These are phyloP conservation scores for Martensiomyces pterosporus DNA, from an alignment of 192 early-diverging fungal species.

Conservation along the genomic window DNA sequence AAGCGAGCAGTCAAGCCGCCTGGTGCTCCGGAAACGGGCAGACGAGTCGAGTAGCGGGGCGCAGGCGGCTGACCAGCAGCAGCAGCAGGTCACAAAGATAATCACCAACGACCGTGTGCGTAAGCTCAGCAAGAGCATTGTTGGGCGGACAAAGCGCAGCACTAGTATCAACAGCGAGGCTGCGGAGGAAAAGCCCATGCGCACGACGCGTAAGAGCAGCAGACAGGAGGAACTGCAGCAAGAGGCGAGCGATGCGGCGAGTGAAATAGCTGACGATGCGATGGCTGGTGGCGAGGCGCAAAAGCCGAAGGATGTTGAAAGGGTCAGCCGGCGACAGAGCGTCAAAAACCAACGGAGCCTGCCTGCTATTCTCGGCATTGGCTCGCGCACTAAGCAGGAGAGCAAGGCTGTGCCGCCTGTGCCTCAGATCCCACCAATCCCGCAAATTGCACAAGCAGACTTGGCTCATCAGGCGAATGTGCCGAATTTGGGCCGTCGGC, in stretches of 20 bases:
- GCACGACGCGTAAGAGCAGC: neutral
- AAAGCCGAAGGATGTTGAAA: slow-evolving; percentile 25
- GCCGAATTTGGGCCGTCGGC: slow-evolving; percentile 34
- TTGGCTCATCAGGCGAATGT: neutral
- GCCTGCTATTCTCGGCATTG: slow-evolving; percentile 48
- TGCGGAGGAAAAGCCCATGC: neutral
- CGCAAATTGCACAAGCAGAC: slow-evolving; percentile 5
- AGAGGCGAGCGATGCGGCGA: too few relatives aligned
- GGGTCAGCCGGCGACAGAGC: slow-evolving; percentile 42
- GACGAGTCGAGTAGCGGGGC: neutral
- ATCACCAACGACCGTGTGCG: neutral
- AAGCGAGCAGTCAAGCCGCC: neutral
- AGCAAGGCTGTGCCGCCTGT: slow-evolving; percentile 31
- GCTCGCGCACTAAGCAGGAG: slow-evolving; percentile 27
- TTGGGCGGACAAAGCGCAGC: neutral
- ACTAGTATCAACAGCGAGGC: neutral
- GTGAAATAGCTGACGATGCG: too few relatives aligned
- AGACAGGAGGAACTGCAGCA: neutral
- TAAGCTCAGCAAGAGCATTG: neutral
- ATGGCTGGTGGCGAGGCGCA: neutral
- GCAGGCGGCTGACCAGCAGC: too few relatives aligned
- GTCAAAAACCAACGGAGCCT: slow-evolving; percentile 49
- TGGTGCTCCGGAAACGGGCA: neutral
- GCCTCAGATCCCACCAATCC: slow-evolving; percentile 17
- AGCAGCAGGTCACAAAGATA: neutral